Conservation (phyloP, 1,284 basidiomycete species). For the Ustilago crameri region DNA sequence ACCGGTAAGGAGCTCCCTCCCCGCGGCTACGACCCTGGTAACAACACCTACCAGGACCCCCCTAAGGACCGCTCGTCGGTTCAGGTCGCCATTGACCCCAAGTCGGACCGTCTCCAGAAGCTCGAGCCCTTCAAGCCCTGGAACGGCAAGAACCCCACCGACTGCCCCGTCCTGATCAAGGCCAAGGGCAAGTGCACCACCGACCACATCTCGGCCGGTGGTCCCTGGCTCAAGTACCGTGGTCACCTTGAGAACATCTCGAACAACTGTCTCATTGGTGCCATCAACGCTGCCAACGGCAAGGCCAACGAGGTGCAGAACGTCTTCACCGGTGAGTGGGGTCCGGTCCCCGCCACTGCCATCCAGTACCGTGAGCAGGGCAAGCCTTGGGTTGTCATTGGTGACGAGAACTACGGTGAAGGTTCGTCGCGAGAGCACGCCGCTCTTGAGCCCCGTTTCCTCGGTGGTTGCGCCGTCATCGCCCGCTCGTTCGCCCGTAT, state of each 20-base stretch:
- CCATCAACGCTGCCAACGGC: slow-evolving; percentile 92
- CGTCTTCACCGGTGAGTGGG: slow-evolving; percentile 87
- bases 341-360: slow-evolving; percentile 83
- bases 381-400: slow-evolving; percentile 93
- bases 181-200: slow-evolving; percentile 97
- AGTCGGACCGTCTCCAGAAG: slow-evolving; percentile 93
- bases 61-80: slow-evolving; percentile 86
- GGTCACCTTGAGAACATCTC: slow-evolving; percentile 99
- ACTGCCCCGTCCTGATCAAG: slow-evolving; percentile 95
- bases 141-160: slow-evolving; percentile 90
- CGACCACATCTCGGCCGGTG: slow-evolving; percentile 83
- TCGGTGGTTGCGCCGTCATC: slow-evolving; percentile 94
- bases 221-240: slow-evolving; percentile 99
- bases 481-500: slow-evolving; percentile 97
- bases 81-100: slow-evolving; percentile 85
- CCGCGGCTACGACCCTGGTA: slow-evolving; percentile 92
- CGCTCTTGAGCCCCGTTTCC: slow-evolving; percentile 95
- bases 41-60: slow-evolving; percentile 96
- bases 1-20: slow-evolving; percentile 91
- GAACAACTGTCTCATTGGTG: slow-evolving; percentile 94
- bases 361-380: slow-evolving; percentile 88
- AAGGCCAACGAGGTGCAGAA: slow-evolving; percentile 96
- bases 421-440: slow-evolving; percentile 98
- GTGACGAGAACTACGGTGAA: slow-evolving; percentile 88
- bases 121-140: slow-evolving; percentile 89